Evolutionary conservation across 148 eudicot genomes (phyloP).

Genomic region (Arbutus unedo): DNA sequence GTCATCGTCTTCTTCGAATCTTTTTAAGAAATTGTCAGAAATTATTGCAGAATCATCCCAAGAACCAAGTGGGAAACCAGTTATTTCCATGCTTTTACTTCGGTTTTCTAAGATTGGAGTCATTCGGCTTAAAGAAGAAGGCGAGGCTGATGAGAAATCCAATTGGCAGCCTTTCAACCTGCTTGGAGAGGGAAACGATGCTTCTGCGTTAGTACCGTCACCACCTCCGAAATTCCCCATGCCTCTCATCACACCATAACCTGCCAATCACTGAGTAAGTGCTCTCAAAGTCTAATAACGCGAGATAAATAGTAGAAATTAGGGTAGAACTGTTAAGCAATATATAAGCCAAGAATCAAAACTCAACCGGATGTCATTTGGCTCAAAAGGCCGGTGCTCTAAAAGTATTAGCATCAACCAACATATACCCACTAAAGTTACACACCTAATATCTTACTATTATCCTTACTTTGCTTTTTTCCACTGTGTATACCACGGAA

Average conservation of each 20-base stretch:
- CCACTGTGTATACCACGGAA: not conserved
- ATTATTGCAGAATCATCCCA: constrained; percentile 73
- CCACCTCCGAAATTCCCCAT: constrained; percentile 41
- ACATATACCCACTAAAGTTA: constrained; percentile 1
- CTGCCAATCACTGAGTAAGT: constrained; percentile 35
- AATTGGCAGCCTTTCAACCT: constrained; percentile 33
- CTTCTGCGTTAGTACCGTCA: constrained; percentile 29
- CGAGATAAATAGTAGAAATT: not conserved
- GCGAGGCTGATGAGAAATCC: constrained; percentile 42
- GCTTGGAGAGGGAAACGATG: constrained; percentile 31
- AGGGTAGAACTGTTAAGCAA: not conserved
- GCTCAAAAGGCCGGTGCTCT: not conserved
- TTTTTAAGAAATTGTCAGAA: constrained; percentile 50
- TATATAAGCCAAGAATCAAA: not conserved
- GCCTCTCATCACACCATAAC: constrained; percentile 47
- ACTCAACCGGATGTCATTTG: not conserved
- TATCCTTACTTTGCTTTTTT: not conserved
- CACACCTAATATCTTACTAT: not conserved
- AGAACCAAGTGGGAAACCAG: constrained; percentile 40
- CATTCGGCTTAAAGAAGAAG: constrained; percentile 39
- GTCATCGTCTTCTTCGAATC: constrained; percentile 39
- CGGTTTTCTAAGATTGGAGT: constrained; percentile 37
- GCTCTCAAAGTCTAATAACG: not conserved
- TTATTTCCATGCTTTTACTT: constrained; percentile 35
- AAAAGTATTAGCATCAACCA: not conserved